phyloP scores from a whole-genome alignment of 106 monocot species.

The Acanthochlamys bracteata region DNA sequence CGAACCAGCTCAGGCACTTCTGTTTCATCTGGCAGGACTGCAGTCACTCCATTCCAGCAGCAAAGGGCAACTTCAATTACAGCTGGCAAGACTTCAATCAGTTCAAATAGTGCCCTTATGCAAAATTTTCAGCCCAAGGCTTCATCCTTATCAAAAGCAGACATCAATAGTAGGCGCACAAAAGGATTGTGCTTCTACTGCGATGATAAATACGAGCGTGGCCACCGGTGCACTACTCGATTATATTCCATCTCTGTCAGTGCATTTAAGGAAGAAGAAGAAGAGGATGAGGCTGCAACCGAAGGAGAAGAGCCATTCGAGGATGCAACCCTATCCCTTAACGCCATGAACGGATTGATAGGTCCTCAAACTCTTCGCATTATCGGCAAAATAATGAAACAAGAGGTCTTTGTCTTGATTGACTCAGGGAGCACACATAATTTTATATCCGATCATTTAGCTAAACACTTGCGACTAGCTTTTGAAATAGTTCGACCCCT shows the following conservation, averaged over 20 bases:
- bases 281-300: not conserved
- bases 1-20: too few species aligned
- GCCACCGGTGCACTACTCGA: not conserved
- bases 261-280: not conserved
- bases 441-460: not conserved
- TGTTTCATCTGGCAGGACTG: too few species aligned
- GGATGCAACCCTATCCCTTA: not conserved
- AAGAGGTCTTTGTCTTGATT: not conserved
- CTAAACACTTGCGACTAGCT: not conserved
- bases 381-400: not conserved
- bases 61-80: too few species aligned
- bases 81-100: too few species aligned
- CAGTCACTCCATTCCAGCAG: too few species aligned
- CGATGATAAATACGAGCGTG: not conserved
- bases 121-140: too few species aligned
- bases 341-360: not conserved
- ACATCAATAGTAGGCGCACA: not conserved
- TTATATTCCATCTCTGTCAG: not conserved
- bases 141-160: too few species aligned
- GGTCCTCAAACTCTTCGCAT: not conserved
- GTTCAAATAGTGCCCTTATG: too few species aligned
- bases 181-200: not conserved
- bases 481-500: not conserved
- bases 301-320: not conserved
- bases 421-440: not conserved